Percentiles rank a stretch among this genome's conserved stretches.
phyloP scores from a whole-genome alignment of 202 grass and related monocot genomes.

The Setaria viridis region DNA sequence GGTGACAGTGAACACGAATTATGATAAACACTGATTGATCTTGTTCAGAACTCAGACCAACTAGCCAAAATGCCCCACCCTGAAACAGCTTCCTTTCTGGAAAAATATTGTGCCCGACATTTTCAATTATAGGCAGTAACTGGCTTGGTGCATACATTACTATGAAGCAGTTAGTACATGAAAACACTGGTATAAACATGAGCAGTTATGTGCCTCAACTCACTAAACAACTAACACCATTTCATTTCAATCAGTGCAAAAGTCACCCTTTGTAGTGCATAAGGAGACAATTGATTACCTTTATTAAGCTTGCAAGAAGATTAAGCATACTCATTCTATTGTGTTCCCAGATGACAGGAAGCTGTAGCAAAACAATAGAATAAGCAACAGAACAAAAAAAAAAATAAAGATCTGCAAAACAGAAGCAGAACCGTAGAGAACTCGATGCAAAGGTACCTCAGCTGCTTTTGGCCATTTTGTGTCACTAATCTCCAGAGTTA shows the following conservation, averaged over 20 bases:
- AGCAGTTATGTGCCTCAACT: constrained; percentile 23
- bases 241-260: constrained; percentile 21
- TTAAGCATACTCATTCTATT: constrained; percentile 97
- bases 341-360: constrained; percentile 86
- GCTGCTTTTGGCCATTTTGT: constrained; percentile 90
- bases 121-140: not conserved
- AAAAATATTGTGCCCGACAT: no score
- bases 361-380: constrained; percentile 50
- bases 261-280: constrained; percentile 5
- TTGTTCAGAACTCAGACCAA: constrained; percentile 11
- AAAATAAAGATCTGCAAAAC: constrained; percentile 12
- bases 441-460: constrained; percentile 65
- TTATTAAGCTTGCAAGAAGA: constrained; percentile 88
- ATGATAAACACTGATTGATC: not conserved
- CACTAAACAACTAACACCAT: constrained; percentile 11
- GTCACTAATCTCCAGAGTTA: constrained; percentile 97
- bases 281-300: constrained; percentile 56
- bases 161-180: not conserved
- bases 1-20: not conserved
- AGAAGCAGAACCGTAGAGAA: constrained; percentile 2
- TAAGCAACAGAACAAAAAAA: constrained; percentile 26
- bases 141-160: not conserved
- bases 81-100: not conserved
- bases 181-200: not conserved
- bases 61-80: constrained; percentile 8